phyloP scores from a whole-genome alignment of 768 basidiomycete species.

The Podaxis rugospora region DNA sequence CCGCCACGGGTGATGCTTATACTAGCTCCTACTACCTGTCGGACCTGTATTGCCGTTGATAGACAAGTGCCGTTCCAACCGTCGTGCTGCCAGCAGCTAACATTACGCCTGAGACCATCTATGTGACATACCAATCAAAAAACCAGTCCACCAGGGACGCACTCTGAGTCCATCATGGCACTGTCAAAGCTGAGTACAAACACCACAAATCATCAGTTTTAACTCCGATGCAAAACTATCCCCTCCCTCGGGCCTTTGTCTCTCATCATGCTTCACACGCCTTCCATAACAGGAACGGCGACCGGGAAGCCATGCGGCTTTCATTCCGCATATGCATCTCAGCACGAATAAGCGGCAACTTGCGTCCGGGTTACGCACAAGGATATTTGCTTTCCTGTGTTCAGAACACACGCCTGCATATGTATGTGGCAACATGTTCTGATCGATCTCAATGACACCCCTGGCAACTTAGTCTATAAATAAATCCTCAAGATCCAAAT shows the following conservation, averaged over 20 bases:
- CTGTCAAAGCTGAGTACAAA: too few species aligned
- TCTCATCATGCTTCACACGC: background rate
- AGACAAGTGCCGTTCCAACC: background rate
- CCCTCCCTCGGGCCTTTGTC: background rate
- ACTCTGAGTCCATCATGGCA: background rate
- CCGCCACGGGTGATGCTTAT: background rate
- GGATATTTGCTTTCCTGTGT: background rate
- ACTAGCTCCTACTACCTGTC: background rate
- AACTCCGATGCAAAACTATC: background rate
- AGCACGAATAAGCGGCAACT: background rate
- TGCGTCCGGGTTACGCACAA: background rate
- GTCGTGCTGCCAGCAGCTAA: background rate
- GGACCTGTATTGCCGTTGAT: background rate
- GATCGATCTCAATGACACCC: background rate
- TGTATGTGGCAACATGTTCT: background rate
- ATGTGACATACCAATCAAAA: background rate
- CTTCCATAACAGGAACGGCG: background rate
- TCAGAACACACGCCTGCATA: background rate
- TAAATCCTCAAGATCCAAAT: background rate
- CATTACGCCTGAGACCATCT: background rate
- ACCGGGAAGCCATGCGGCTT: background rate
- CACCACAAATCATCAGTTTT: background rate
- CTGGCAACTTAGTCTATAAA: constrained; percentile 4
- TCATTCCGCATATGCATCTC: background rate
- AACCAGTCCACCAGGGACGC: background rate